Percentiles rank a stretch among this genome's conserved stretches.
Conservation (phyloP, 164 flowering plant genomes). For the Stephania yunnanensis region DNA sequence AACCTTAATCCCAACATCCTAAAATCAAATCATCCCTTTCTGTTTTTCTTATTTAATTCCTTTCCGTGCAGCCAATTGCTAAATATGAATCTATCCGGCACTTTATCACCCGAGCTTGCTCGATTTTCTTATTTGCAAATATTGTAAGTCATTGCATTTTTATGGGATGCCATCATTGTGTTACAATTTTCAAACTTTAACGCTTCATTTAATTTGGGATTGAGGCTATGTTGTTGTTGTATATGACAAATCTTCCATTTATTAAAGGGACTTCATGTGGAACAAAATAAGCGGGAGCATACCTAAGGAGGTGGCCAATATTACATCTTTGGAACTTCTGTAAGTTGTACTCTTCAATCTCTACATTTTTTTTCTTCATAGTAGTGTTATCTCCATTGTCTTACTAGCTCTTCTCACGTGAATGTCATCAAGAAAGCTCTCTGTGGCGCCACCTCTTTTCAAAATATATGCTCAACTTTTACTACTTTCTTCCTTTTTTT, state of each 20-base stretch:
- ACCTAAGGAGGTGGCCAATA: constrained; percentile 85
- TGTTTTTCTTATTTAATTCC: background rate
- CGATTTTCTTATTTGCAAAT: constrained; percentile 53
- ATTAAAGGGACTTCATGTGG: constrained; percentile 85
- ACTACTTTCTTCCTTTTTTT: constrained; percentile 1
- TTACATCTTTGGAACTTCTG: constrained; percentile 64
- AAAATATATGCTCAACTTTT: background rate
- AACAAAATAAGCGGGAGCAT: constrained; percentile 72
- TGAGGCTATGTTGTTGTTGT: no score
- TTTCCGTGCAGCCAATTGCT: constrained; percentile 41
- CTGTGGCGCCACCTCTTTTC: background rate
- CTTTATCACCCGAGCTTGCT: constrained; percentile 71
- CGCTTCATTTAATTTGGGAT: no score
- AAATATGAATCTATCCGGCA: constrained; percentile 64
- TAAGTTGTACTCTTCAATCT: constrained; percentile 34
- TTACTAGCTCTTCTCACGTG: background rate
- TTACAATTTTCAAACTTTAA: no score
- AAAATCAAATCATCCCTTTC: background rate
- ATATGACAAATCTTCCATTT: no score
- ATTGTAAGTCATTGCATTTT: constrained; percentile 44
- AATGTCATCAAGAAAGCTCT: background rate
- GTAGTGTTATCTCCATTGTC: background rate
- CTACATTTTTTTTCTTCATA: background rate
- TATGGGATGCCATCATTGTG: no score
- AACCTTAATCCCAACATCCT: background rate